Percentiles rank a stretch among this genome's conserved stretches.
phyloP scores from a whole-genome alignment of 2,329 filamentous ascomycete genomes.

The Chrysoporthe austroafricana region DNA sequence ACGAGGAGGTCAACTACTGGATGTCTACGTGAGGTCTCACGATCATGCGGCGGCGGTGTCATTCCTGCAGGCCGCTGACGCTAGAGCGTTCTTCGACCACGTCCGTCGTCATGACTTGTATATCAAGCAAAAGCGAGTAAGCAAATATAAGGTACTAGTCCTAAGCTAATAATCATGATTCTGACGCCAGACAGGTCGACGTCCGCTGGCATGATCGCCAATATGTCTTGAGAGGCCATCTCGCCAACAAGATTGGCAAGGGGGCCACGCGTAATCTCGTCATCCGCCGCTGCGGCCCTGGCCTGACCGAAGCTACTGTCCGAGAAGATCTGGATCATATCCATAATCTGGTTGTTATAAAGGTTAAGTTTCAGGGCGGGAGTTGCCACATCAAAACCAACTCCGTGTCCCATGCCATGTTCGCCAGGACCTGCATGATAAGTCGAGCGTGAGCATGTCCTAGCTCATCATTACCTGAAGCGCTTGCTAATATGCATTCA shows the following conservation, averaged over 20 bases:
- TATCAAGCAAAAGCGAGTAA: constrained; percentile 68
- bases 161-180: background rate
- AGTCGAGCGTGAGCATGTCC: constrained; percentile 50
- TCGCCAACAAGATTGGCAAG: constrained; percentile 64
- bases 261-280: constrained; percentile 78
- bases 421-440: constrained; percentile 80
- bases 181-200: constrained; percentile 56
- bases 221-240: constrained; percentile 65
- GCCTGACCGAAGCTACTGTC: constrained; percentile 66
- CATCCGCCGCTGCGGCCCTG: constrained; percentile 61
- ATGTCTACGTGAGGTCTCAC: constrained; percentile 64
- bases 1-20: constrained; percentile 71
- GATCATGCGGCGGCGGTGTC: constrained; percentile 69
- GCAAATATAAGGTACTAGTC: constrained; percentile 35
- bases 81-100: constrained; percentile 67
- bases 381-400: constrained; percentile 75
- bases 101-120: constrained; percentile 69
- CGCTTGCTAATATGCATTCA: background rate
- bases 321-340: constrained; percentile 81
- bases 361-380: constrained; percentile 60
- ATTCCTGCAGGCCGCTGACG: constrained; percentile 67
- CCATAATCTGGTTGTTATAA: constrained; percentile 74
- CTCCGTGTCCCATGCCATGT: constrained; percentile 75
- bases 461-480: constrained; percentile 27
- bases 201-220: constrained; percentile 74